These are phyloP conservation scores for Botryobasidium botryosum DNA, from an alignment of 768 basidiomycete species.

Conservation along the genomic window DNA sequence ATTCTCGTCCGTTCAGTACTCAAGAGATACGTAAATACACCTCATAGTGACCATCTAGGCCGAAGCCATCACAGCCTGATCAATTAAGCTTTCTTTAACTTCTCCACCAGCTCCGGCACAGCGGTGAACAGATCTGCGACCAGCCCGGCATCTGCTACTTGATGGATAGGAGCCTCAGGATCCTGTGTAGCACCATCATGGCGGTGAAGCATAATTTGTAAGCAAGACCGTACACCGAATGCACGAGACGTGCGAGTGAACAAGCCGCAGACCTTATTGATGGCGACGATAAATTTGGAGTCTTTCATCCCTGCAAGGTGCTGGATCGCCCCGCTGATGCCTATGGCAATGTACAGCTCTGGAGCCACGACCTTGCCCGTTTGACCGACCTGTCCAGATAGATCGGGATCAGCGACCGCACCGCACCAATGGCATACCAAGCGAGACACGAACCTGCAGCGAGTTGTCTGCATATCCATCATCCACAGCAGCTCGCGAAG, in stretches of 20 bases:
- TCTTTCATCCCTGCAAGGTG: constrained; percentile 99
- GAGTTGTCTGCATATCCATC: constrained; percentile 97
- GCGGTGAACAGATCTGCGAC: constrained; percentile 87
- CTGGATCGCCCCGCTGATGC: constrained; percentile 97
- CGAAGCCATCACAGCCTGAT: too few species aligned
- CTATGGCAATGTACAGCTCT: constrained; percentile 87
- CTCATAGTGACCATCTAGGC: too few species aligned
- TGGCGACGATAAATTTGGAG: constrained; percentile 91
- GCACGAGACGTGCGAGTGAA: constrained; percentile 5
- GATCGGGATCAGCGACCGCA: not conserved
- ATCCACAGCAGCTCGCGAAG: constrained; percentile 95
- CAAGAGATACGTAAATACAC: too few species aligned
- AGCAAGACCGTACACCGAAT: not conserved
- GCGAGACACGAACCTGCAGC: constrained; percentile 35
- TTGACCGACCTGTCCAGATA: constrained; percentile 57
- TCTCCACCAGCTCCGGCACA: constrained; percentile 80
- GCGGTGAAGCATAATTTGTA: not conserved
- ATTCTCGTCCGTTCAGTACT: too few species aligned
- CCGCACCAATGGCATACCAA: not conserved
- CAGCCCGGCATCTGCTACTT: constrained; percentile 89
- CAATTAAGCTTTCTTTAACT: constrained; percentile 44
- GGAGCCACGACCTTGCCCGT: constrained; percentile 98
- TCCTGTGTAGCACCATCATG: constrained; percentile 41
- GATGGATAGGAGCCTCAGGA: constrained; percentile 96
- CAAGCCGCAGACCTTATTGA: constrained; percentile 77